Evolutionary conservation across 148 eudicot species (phyloP).

Genomic region (Dysphania ambrosioides): DNA sequence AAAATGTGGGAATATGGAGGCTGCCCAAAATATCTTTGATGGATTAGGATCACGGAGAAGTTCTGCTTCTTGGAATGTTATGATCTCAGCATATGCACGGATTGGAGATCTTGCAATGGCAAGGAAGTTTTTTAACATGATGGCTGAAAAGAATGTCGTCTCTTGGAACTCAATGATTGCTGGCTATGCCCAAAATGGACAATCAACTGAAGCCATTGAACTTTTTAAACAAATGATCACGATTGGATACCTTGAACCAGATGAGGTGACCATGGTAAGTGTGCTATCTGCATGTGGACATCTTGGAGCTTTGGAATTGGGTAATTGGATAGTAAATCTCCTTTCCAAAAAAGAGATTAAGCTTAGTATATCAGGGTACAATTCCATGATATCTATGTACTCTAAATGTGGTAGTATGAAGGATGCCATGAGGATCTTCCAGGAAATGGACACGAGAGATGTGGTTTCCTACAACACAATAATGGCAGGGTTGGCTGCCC

Average conservation of each 20-base stretch:
- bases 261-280: slow-evolving; percentile 60
- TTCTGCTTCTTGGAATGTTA: slow-evolving; percentile 49
- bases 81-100: slow-evolving; percentile 60
- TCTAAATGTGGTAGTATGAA: slow-evolving; percentile 65
- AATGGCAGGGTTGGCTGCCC: slow-evolving; percentile 61
- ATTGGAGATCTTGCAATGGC: slow-evolving; percentile 52
- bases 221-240: slow-evolving; percentile 51
- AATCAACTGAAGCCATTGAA: slow-evolving; percentile 48
- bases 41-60: slow-evolving; percentile 35
- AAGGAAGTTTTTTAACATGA: slow-evolving; percentile 43
- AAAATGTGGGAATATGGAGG: slow-evolving; percentile 47
- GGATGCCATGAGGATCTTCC: slow-evolving; percentile 43
- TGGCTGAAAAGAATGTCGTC: slow-evolving; percentile 41
- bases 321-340: slow-evolving; percentile 39
- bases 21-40: slow-evolving; percentile 42
- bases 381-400: slow-evolving; percentile 64
- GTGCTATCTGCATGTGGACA: slow-evolving; percentile 71
- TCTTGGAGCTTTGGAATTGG: slow-evolving; percentile 60
- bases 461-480: slow-evolving; percentile 59
- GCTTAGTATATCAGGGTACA: slow-evolving; percentile 46
- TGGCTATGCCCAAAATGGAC: slow-evolving; percentile 70
- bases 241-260: slow-evolving; percentile 33
- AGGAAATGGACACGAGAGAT: slow-evolving; percentile 46
- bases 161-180: slow-evolving; percentile 74
- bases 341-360: slow-evolving; percentile 28